These are phyloP conservation scores for Helotiales sp. DNA, from an alignment of 2,329 filamentous ascomycete genomes.

Conservation along the genomic window DNA sequence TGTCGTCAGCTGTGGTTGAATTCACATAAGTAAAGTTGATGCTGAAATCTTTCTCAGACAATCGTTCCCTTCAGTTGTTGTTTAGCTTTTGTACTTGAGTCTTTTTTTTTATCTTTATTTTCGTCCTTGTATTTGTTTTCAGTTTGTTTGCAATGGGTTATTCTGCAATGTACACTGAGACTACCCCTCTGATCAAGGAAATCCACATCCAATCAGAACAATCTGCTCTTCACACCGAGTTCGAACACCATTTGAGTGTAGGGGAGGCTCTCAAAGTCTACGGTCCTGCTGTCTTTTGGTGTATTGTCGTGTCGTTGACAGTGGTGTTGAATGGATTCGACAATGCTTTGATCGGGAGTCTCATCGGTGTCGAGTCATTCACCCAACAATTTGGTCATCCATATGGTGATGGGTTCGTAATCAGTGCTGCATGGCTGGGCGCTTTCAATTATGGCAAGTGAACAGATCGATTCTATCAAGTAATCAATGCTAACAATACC, in stretches of 20 bases:
- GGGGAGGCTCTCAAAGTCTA: slow-evolving; percentile 6
- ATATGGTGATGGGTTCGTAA: slow-evolving; percentile 2
- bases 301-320: slow-evolving; percentile 1
- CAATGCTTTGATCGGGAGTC: slow-evolving; percentile 8
- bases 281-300: slow-evolving; percentile 9
- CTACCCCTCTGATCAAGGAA: neutral
- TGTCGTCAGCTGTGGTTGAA: neutral
- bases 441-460: slow-evolving; percentile 11
- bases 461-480: neutral
- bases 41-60: neutral
- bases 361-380: slow-evolving; percentile 7
- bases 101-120: neutral
- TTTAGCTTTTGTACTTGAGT: neutral
- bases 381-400: slow-evolving; percentile 1
- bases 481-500: neutral
- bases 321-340: slow-evolving; percentile 10
- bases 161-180: neutral
- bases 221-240: slow-evolving; percentile 7
- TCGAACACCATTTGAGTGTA: slow-evolving; percentile 5
- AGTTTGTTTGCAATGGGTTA: neutral
- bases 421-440: slow-evolving; percentile 8
- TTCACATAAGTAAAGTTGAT: no score
- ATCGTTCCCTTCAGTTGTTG: neutral
- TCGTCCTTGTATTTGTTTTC: neutral
- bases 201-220: slow-evolving; percentile 1